phyloP scores from a whole-genome alignment of 495 filamentous ascomycete species.

The Margaritispora aquatica region DNA sequence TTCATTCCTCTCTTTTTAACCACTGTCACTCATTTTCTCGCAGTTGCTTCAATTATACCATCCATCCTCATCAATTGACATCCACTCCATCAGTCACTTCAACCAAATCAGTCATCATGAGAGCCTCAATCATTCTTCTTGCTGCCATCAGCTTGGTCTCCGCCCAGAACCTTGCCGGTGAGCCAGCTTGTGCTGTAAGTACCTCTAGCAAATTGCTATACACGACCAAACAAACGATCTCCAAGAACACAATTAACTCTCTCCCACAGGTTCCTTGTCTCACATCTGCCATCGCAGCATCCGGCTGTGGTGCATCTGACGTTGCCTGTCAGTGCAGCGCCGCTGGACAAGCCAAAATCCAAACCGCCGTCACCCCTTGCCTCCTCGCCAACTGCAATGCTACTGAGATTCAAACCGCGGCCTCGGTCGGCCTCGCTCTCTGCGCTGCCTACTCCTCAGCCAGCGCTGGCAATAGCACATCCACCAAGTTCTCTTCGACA shows the following conservation, averaged over 20 bases:
- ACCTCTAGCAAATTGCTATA: neutral
- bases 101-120: conserved; percentile 5
- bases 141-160: neutral
- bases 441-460: conserved; percentile 23
- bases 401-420: conserved; percentile 8
- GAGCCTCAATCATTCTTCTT: conserved; percentile 5
- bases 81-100: neutral
- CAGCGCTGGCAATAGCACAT: neutral
- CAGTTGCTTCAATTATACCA: no score
- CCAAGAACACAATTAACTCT: neutral
- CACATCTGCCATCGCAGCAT: conserved; percentile 22
- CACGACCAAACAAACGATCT: neutral
- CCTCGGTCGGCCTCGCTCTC: conserved; percentile 19
- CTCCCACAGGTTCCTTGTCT: conserved; percentile 24
- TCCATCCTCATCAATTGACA: neutral
- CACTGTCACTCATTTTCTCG: no score
- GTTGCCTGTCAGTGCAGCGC: conserved; percentile 12
- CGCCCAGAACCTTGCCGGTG: conserved; percentile 11
- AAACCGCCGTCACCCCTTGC: conserved; percentile 14
- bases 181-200: conserved; percentile 18
- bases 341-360: neutral
- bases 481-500: neutral
- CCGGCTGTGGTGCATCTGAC: conserved; percentile 5
- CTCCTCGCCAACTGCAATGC: conserved; percentile 20
- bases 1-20: no score